A percentile compares a stretch with the other conserved stretches of the same genome.
Conservation (phyloP, 2,329 filamentous ascomycete species). For the Aspergillus sp. region DNA sequence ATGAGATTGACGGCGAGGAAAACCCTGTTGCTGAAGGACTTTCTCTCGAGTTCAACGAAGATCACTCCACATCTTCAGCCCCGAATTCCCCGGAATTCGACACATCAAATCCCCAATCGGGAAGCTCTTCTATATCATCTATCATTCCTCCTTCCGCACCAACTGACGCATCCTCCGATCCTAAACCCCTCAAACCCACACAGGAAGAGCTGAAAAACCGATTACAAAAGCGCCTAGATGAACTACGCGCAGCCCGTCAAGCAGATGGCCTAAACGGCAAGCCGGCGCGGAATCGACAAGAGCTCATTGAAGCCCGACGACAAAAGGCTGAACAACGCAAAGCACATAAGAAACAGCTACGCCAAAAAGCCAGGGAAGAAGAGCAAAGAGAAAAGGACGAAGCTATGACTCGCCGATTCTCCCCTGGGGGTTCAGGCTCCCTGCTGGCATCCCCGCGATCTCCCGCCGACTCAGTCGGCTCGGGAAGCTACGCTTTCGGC, state of each 20-base stretch:
- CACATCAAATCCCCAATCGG: slow-evolving; percentile 50
- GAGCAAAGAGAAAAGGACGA: slow-evolving; percentile 65
- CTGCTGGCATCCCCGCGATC: slow-evolving; percentile 56
- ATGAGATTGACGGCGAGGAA: slow-evolving; percentile 30
- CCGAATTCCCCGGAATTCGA: slow-evolving; percentile 61
- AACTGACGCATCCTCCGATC: slow-evolving; percentile 35
- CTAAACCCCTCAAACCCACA: slow-evolving; percentile 67
- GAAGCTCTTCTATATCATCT: slow-evolving; percentile 69
- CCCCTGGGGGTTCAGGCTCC: slow-evolving; percentile 59
- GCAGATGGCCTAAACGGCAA: slow-evolving; percentile 81
- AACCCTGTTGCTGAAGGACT: slow-evolving; percentile 51
- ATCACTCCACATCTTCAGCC: slow-evolving; percentile 43
- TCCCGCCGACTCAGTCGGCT: slow-evolving; percentile 43
- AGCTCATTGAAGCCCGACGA: slow-evolving; percentile 85
- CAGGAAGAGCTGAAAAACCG: slow-evolving; percentile 74
- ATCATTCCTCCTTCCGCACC: slow-evolving; percentile 48
- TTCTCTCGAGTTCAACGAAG: slow-evolving; percentile 46
- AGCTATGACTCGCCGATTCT: slow-evolving; percentile 55
- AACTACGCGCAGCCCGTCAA: slow-evolving; percentile 80
- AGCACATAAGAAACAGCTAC: slow-evolving; percentile 82
- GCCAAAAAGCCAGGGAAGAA: slow-evolving; percentile 74
- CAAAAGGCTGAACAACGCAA: slow-evolving; percentile 85
- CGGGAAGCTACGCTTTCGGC: slow-evolving; percentile 77
- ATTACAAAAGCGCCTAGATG: slow-evolving; percentile 79
- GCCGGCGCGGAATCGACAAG: slow-evolving; percentile 80